Base-by-base conservation (phyloP, 2,329 filamentous ascomycete genomes). In the Cordyceps javanica region DNA sequence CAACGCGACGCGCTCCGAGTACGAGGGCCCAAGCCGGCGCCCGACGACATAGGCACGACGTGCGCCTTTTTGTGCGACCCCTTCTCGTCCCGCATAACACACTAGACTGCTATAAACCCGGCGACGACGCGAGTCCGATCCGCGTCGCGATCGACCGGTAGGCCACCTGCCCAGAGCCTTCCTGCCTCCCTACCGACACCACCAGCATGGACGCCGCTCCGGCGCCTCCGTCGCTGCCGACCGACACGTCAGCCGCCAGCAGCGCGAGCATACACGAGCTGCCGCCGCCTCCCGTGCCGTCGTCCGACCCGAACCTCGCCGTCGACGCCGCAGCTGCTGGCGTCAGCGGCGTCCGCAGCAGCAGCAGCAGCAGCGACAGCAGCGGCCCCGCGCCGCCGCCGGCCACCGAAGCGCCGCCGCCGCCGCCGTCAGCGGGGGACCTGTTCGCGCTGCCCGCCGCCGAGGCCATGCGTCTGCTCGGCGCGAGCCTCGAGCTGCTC, bases 391-490 rank as follows among this genome's bases (percentile, higher is more conserved):
- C 59, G 57, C 16, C 45, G 39, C 13, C 58, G n/a, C 63, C 58
- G 60, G 65, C 28, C 65, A 65, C 41, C 65, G 63, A 48, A 66
- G 65, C 53, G 21, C 59, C 68, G 23, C 13, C 42, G 6, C 23
- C 41, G 9, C 19, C 21, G 25, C 14, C 38, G 7, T 65, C 53
- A n/a, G 59, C 67, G 59, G 61, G 89, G 71, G 87, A 91, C 69
- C 81, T 96, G 61, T 89, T 89, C 73, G 82, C 82, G 53, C 79
- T 97, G 60, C 76, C 85, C 1, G 85, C 91, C 3, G 78, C 87
- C 53, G 85, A 85, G 2, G 92, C 92, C 5, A 81, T 97, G 67
- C 89, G 87, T 67, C 77, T 96, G 62, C 81, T 97, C n/a, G 86
- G 86, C 63, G 79, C 83, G 39, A 83, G 83, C 59, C 77, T 91